Evolutionary conservation across 306 rosid species (phyloP).

Genomic region (Parietaria judaica): DNA sequence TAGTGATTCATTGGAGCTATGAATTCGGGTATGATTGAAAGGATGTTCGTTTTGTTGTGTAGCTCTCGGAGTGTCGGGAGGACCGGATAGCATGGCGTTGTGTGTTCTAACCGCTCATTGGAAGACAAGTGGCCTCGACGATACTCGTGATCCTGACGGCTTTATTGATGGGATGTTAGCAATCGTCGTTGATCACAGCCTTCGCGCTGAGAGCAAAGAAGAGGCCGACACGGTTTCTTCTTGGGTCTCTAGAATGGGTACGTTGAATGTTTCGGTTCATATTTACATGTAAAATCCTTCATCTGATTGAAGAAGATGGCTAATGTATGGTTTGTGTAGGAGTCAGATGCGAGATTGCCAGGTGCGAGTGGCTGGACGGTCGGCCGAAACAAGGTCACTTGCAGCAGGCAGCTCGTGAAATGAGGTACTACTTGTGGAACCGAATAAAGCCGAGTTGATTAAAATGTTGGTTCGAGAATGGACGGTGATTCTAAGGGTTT

Average conservation of each 20-base stretch:
- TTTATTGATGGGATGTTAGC: constrained; percentile 70
- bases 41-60: constrained; percentile 10
- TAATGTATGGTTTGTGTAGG: constrained; percentile 39
- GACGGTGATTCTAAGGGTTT: constrained; percentile 15
- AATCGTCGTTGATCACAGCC: constrained; percentile 74
- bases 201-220: constrained; percentile 83
- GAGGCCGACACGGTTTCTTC: constrained; percentile 56
- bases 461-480: neutral
- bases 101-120: constrained; percentile 69
- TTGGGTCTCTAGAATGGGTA: constrained; percentile 72
- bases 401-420: constrained; percentile 94
- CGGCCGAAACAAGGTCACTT: constrained; percentile 81
- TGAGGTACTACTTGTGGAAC: constrained; percentile 41
- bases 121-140: constrained; percentile 50
- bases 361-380: constrained; percentile 75
- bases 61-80: constrained; percentile 99
- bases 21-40: constrained; percentile 2
- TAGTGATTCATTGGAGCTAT: neutral
- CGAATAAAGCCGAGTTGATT: neutral
- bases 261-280: constrained; percentile 4
- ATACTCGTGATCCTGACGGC: constrained; percentile 28
- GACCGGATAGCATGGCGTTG: constrained; percentile 87
- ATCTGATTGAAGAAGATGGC: constrained; percentile 2
- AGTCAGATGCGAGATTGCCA: constrained; percentile 58
- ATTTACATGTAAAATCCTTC: neutral